Evolutionary conservation across 75 land plant species (phyloP).

Genomic region (Cunninghamia lanceolata): DNA sequence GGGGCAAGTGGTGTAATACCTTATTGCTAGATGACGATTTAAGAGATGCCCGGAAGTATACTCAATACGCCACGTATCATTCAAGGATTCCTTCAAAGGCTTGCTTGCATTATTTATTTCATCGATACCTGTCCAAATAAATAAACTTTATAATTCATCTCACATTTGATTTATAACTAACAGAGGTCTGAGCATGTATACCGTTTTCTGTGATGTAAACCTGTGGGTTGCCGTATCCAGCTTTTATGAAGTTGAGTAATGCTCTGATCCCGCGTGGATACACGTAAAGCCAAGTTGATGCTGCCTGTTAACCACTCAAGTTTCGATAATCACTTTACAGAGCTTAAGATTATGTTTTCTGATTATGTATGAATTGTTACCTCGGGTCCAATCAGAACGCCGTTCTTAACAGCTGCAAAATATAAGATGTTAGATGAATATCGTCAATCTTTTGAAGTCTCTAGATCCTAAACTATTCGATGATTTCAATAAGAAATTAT

Average conservation of each 20-base stretch:
- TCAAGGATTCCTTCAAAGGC: constrained; percentile 36
- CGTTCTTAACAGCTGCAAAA: too few relatives aligned
- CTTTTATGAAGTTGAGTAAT: constrained; percentile 37
- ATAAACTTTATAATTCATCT: neutral
- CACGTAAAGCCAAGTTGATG: constrained; percentile 42
- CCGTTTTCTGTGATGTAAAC: constrained; percentile 87
- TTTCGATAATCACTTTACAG: too few relatives aligned
- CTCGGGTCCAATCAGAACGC: too few relatives aligned
- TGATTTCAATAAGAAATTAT: too few relatives aligned
- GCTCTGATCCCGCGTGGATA: constrained; percentile 69
- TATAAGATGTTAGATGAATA: too few relatives aligned
- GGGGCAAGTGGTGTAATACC: constrained; percentile 19
- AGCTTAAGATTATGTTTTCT: too few relatives aligned
- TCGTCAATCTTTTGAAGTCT: too few relatives aligned
- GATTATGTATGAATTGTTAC: too few relatives aligned
- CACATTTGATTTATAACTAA: too few relatives aligned
- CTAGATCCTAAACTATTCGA: too few relatives aligned
- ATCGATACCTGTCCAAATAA: constrained; percentile 46
- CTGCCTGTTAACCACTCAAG: neutral
- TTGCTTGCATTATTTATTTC: constrained; percentile 30
- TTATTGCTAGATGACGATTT: constrained; percentile 36
- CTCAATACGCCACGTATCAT: constrained; percentile 48
- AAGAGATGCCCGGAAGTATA: constrained; percentile 37
- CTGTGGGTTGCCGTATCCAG: constrained; percentile 51
- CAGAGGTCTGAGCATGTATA: constrained; percentile 18